Evolutionary conservation across 73 alveolate species (phyloP).

Genomic region (Durusdinium trenchii): DNA sequence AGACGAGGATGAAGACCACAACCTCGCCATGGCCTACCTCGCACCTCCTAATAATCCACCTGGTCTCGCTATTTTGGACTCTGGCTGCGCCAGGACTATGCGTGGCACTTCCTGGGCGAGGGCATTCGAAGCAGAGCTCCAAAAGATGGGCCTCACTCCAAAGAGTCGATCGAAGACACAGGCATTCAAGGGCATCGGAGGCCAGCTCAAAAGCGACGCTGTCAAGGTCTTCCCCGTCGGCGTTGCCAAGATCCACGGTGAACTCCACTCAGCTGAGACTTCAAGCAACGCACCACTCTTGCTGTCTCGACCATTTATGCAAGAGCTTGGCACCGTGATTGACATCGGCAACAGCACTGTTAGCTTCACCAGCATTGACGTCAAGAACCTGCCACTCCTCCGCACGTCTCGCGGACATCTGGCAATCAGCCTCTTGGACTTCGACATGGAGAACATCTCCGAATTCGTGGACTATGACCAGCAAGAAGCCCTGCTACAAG

Average conservation of each 20-base stretch:
- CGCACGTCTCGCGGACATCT: neutral
- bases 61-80: slow-evolving; percentile 8
- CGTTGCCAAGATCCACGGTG: neutral
- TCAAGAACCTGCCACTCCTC: neutral
- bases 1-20: neutral
- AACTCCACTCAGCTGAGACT: neutral
- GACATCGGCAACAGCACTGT: neutral
- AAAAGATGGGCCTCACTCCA: neutral
- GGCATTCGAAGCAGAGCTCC: slow-evolving; percentile 6
- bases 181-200: slow-evolving; percentile 30
- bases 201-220: neutral
- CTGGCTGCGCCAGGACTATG: slow-evolving; percentile 26
- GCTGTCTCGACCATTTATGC: slow-evolving; percentile 23
- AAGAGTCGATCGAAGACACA: neutral
- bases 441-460: neutral
- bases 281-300: neutral
- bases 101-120: neutral
- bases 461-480: too few species aligned
- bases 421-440: neutral
- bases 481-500: neutral
- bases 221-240: slow-evolving; percentile 33
- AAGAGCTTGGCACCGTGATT: slow-evolving; percentile 36
- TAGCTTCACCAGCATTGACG: neutral
- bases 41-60: neutral
- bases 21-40: neutral